These are phyloP conservation scores for Malus orientalis DNA, from an alignment of 306 rosid genomes.

Conservation along the genomic window DNA sequence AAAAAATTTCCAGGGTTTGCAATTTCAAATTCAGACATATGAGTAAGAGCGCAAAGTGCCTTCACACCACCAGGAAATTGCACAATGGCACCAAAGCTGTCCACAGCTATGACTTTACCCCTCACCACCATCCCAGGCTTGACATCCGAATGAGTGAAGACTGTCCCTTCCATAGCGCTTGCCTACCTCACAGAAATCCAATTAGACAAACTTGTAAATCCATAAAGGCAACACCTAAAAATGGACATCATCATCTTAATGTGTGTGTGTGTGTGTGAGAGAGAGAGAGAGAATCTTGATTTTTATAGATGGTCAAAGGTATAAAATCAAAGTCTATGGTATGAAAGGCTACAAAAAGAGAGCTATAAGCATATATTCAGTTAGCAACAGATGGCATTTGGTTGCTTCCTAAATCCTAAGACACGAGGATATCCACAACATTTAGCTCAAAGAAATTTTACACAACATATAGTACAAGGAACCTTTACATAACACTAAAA, in stretches of 20 bases:
- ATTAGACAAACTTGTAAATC: neutral
- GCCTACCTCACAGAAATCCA: constrained; percentile 45
- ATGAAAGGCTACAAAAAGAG: neutral
- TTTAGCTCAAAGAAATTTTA: neutral
- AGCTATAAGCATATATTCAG: neutral
- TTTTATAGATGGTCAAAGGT: neutral
- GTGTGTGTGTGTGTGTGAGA: neutral
- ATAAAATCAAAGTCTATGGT: neutral
- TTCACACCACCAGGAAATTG: constrained; percentile 95
- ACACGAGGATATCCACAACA: too few relatives aligned
- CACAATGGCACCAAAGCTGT: constrained; percentile 84
- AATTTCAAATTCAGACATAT: constrained; percentile 95
- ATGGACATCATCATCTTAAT: neutral
- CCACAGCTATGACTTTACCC: constrained; percentile 75
- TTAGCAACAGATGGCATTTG: neutral
- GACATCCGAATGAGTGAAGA: constrained; percentile 82
- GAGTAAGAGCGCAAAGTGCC: constrained; percentile 89
- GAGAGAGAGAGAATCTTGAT: neutral
- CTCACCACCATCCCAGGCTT: constrained; percentile 86
- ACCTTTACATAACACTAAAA: neutral
- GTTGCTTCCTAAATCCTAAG: neutral
- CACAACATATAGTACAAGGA: neutral
- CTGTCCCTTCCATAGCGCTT: constrained; percentile 78
- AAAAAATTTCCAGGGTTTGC: constrained; percentile 62
- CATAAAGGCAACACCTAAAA: neutral